Base-by-base conservation (phyloP, 768 basidiomycete genomes). In the Paxillus rubicundulus region DNA sequence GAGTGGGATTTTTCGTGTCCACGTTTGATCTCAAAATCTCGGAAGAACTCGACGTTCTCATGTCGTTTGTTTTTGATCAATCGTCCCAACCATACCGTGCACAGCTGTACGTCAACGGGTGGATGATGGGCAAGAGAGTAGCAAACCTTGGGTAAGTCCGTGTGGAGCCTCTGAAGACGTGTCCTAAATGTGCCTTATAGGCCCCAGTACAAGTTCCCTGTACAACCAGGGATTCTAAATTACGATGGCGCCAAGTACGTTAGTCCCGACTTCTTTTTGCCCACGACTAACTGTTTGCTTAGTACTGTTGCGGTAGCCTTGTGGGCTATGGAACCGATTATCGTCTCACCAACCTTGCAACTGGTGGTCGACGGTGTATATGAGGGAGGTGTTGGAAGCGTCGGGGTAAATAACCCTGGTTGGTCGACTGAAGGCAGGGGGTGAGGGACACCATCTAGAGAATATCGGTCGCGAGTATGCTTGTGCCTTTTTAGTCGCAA, bases 61-160 rank as follows among this genome's bases (percentile, higher is more conserved):
- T 92, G 59, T 86, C 85, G 13, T 89, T 92, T 63, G 81, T 76
- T 1, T 92, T 91, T 62, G 78, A 83, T 44, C 77, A 84, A 43
- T 67, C 76, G 1, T 76, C 76, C 4, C 83, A 87, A 60, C 77
- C 87, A 20, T 92, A 90, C 61, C 79, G 89, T 14, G 83, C 85
- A 3, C 74, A 82, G 40, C 58, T 92, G 38, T 92, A 88, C 53
- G 85, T 92, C 17, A 92, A 93, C 59, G 91, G 90, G 12, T 93
- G 91, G 91, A 86, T 87, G 81, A 89, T 89, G 81, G 91, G 90
- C 9, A 92, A 91, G 70, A 67, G 84, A 17, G 77, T 86, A n/a
- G 82, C 71, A 13, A 85, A 87, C 60, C 77, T 87, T 2, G 86
- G 86, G 87, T 82, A 55, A 52, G 77, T 65, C 13, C 32, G 33